Evolutionary conservation across 1,139 yeast genomes (phyloP).

Genomic region (Arxiozyma bovina): DNA sequence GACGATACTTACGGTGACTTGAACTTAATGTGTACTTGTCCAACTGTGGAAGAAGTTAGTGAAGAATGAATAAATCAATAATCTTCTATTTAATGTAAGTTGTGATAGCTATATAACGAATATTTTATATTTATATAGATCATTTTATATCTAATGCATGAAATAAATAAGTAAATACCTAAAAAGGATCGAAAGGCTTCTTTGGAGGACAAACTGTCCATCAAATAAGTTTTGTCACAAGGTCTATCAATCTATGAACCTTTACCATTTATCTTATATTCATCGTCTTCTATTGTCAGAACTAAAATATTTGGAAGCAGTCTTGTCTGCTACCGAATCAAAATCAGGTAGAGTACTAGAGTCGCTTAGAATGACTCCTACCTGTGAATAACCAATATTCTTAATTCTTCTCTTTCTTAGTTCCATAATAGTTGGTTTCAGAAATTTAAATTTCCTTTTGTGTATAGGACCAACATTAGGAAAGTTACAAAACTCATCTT

Average conservation of each 20-base stretch:
- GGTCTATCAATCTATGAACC: neutral
- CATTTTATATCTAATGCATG: neutral
- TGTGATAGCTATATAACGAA: neutral
- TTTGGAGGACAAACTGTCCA: neutral
- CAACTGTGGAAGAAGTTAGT: slow-evolving; percentile 53
- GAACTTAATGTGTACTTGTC: slow-evolving; percentile 90
- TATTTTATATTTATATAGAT: slow-evolving; percentile 1
- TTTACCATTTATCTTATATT: too few relatives aligned
- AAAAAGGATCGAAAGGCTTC: neutral
- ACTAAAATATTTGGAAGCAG: slow-evolving; percentile 16
- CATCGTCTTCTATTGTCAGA: neutral
- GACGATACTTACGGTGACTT: slow-evolving; percentile 93
- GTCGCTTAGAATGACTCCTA: slow-evolving; percentile 11
- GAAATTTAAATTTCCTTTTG: slow-evolving; percentile 38
- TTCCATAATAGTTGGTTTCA: slow-evolving; percentile 38
- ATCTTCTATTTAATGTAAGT: neutral
- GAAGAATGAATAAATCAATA: neutral
- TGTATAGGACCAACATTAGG: slow-evolving; percentile 38
- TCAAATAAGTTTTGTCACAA: neutral
- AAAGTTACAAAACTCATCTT: slow-evolving; percentile 41
- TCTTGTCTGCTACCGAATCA: slow-evolving; percentile 3
- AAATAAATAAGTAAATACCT: neutral
- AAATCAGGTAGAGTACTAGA: slow-evolving; percentile 13
- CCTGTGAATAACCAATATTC: neutral
- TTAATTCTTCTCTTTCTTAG: slow-evolving; percentile 31